Percentiles rank a stretch among this genome's conserved stretches.
Conservation (phyloP, 805 yeast species). For the Yarrowia bubula region DNA sequence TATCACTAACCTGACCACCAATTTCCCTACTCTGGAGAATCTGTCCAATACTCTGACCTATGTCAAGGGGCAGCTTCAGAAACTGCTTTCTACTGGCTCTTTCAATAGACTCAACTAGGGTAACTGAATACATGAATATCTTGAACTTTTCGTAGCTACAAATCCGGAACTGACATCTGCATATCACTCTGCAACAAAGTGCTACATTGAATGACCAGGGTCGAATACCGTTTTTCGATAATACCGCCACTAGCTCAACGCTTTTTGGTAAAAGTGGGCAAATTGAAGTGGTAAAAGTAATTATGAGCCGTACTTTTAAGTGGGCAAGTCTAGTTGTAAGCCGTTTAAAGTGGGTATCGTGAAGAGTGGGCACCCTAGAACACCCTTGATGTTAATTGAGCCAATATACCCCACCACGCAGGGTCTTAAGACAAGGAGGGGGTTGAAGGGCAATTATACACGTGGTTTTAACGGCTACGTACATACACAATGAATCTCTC, state of each 20-base stretch:
- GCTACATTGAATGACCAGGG: too few species aligned
- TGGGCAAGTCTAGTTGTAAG: not conserved
- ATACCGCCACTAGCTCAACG: too few species aligned
- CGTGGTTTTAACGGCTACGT: too few species aligned
- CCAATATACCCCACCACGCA: not conserved
- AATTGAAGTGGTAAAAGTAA: too few species aligned
- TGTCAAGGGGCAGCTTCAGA: not conserved
- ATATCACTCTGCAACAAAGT: too few species aligned
- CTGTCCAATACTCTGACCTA: not conserved
- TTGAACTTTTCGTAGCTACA: not conserved
- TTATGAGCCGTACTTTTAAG: not conserved
- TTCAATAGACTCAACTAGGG: not conserved
- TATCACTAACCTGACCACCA: not conserved
- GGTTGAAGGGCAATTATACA: not conserved
- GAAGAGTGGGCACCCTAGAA: too few species aligned
- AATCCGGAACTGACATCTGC: not conserved
- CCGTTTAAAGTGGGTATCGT: too few species aligned
- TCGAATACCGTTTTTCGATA: too few species aligned
- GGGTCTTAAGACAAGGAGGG: not conserved
- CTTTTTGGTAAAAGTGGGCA: too few species aligned
- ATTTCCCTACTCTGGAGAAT: not conserved
- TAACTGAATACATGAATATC: too few species aligned
- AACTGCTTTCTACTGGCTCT: not conserved
- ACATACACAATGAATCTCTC: too few species aligned
- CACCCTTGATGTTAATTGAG: not conserved